Evolutionary conservation across 495 filamentous ascomycete genomes (phyloP).

Genomic region (Penicillium diatomitis): DNA sequence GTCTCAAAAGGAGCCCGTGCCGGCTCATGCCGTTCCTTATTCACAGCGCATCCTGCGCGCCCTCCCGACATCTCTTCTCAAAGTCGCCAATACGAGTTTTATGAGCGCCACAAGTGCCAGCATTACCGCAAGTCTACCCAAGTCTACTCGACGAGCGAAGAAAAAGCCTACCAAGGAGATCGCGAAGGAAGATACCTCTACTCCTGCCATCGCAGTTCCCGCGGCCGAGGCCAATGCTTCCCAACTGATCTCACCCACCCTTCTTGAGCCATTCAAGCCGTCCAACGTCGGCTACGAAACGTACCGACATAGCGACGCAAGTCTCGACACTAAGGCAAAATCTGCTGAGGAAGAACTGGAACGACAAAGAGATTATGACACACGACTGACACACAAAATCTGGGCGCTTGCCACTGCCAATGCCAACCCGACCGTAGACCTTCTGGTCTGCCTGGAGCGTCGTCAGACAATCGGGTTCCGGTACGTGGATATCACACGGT

Average conservation of each 20-base stretch:
- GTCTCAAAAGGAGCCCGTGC: constrained; percentile 62
- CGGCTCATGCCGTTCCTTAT: constrained; percentile 77
- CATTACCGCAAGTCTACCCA: constrained; percentile 74
- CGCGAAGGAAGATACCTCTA: constrained; percentile 12
- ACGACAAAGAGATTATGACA: constrained; percentile 73
- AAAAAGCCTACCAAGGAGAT: constrained; percentile 46
- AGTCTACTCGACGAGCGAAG: constrained; percentile 55
- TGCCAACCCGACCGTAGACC: constrained; percentile 88
- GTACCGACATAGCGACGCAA: constrained; percentile 15
- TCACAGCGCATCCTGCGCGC: constrained; percentile 85
- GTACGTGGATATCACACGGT: constrained; percentile 88
- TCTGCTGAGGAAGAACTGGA: constrained; percentile 42
- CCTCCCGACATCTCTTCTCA: constrained; percentile 83
- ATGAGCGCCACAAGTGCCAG: constrained; percentile 87
- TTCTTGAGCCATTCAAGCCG: constrained; percentile 12
- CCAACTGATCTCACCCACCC: constrained; percentile 29
- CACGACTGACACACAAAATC: constrained; percentile 77
- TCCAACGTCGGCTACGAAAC: constrained; percentile 9
- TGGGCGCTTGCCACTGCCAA: constrained; percentile 91
- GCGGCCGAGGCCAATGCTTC: constrained; percentile 21
- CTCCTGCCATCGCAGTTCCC: constrained; percentile 27
- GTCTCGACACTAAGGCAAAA: constrained; percentile 16
- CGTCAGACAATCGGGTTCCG: constrained; percentile 89
- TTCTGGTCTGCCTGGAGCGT: constrained; percentile 87
- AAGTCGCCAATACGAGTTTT: constrained; percentile 89